phyloP scores from a whole-genome alignment of 495 filamentous ascomycete species.

The Aspergillus mulundensis region DNA sequence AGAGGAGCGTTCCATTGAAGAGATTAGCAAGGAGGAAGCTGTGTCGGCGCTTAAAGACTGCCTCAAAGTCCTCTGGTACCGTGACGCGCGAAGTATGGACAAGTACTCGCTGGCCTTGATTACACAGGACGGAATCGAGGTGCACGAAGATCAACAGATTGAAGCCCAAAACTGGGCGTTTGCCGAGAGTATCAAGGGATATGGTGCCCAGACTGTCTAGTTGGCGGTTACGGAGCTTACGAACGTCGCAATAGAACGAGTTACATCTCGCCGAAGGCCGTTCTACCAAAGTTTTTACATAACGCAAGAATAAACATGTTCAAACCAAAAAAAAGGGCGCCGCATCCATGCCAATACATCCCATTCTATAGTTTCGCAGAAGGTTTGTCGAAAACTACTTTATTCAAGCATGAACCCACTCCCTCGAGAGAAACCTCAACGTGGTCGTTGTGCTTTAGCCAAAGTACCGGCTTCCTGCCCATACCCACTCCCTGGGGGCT shows the following conservation, averaged over 20 bases:
- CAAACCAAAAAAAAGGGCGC: neutral
- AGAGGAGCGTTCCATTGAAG: constrained; percentile 69
- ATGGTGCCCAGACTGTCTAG: constrained; percentile 56
- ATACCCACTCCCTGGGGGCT: constrained; percentile 76
- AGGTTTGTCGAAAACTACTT: constrained; percentile 60
- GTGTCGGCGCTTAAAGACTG: constrained; percentile 78
- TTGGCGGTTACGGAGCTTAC: constrained; percentile 2
- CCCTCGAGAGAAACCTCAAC: constrained; percentile 70
- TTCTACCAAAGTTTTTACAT: neutral
- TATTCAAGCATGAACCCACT: constrained; percentile 68
- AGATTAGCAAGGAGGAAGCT: constrained; percentile 72
- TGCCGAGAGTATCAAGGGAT: constrained; percentile 78
- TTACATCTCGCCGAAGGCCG: neutral
- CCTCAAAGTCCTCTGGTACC: constrained; percentile 98
- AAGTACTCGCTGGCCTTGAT: constrained; percentile 87
- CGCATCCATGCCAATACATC: neutral
- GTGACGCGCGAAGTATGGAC: constrained; percentile 89
- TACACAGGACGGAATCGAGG: constrained; percentile 73
- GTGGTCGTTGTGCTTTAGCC: constrained; percentile 77
- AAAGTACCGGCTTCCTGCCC: constrained; percentile 67
- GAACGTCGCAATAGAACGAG: constrained; percentile 11
- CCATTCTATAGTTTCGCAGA: constrained; percentile 47
- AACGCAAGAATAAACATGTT: neutral
- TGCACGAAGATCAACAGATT: constrained; percentile 73
- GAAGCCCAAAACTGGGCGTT: constrained; percentile 95